Base-by-base conservation (phyloP, 306 rosid genomes). In the Neltuma alba region DNA sequence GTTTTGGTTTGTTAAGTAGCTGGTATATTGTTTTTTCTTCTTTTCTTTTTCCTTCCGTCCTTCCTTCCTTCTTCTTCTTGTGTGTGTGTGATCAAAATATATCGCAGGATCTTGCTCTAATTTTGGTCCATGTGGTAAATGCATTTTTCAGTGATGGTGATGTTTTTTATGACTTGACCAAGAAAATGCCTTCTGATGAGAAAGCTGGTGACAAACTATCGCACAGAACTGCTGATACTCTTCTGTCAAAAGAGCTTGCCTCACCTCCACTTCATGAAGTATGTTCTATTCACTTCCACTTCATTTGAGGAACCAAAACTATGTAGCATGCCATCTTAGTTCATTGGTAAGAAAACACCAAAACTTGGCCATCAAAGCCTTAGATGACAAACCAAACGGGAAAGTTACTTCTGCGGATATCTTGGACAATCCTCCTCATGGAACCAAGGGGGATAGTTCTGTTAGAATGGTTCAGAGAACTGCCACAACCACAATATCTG, bases 81-180 rank as follows among this genome's bases (percentile, higher is more conserved):
- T 48, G 55, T 60, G n/a, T 15, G 14, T 25, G 2, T 30, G 13
- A 23, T 62, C 23, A 11, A 25, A 27, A 61, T 4, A 30, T 18
- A 20, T 16, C 31, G 70, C 65, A 27, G 45, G 25, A 74, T 83
- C 38, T 20, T 30, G 23, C 40, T 41, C 7, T 45, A 33, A 28
- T 21, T n/a, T 14, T 41, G 28, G 10, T 44, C 18, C n/a, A 30
- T 64, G 34, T 67, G 81, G 65, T 75, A 76, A 83, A 75, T 79
- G 66, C 36, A 6, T 78, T 88, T 50, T 79, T 61, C 25, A 52
- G 97, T 81, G 98, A 92, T 64, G 97, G 88, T 75, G 98, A 92
- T 85, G 97, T 91, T 61, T 89, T 89, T 82, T 92, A 92, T 68
- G 97, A 92, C 81, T 92, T 97, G 47, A 92, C 97, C 23, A 88